These are phyloP conservation scores for Fagopyrum tataricum DNA, from an alignment of 148 eudicot genomes.

Conservation along the genomic window DNA sequence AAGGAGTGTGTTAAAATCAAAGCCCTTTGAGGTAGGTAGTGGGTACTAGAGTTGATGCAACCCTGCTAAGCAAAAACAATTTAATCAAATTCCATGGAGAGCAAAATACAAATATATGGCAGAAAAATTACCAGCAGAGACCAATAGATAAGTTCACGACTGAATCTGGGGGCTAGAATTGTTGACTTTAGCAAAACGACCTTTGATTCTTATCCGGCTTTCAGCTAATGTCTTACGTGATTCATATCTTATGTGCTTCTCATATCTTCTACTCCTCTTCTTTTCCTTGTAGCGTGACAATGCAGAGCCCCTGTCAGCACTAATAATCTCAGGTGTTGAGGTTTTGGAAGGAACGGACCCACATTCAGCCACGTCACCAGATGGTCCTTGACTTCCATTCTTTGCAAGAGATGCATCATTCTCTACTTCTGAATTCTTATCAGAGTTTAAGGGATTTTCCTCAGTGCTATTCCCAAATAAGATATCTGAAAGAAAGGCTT, in stretches of 20 bases:
- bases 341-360: conserved; percentile 24
- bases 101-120: neutral
- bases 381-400: conserved; percentile 21
- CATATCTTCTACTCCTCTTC: conserved; percentile 62
- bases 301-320: conserved; percentile 48
- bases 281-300: conserved; percentile 65
- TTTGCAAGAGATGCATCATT: conserved; percentile 19
- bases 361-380: conserved; percentile 19
- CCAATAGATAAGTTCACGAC: neutral
- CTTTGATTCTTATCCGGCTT: conserved; percentile 47
- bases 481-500: conserved; percentile 9
- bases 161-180: conserved; percentile 3
- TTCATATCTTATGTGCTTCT: conserved; percentile 59
- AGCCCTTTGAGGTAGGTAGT: too few relatives aligned
- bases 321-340: conserved; percentile 29
- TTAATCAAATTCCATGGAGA: neutral
- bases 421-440: conserved; percentile 28
- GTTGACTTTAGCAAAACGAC: conserved; percentile 60
- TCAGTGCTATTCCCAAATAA: neutral
- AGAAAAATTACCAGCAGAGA: conserved; percentile 4
- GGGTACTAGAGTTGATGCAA: too few relatives aligned
- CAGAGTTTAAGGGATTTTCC: conserved; percentile 31
- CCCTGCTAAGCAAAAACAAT: neutral
- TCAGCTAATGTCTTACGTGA: conserved; percentile 58
- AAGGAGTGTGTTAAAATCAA: too few relatives aligned